A percentile compares a stretch with the other conserved stretches of the same genome.
phyloP scores from a whole-genome alignment of 768 basidiomycete species.

The Roridomyces roridus region DNA sequence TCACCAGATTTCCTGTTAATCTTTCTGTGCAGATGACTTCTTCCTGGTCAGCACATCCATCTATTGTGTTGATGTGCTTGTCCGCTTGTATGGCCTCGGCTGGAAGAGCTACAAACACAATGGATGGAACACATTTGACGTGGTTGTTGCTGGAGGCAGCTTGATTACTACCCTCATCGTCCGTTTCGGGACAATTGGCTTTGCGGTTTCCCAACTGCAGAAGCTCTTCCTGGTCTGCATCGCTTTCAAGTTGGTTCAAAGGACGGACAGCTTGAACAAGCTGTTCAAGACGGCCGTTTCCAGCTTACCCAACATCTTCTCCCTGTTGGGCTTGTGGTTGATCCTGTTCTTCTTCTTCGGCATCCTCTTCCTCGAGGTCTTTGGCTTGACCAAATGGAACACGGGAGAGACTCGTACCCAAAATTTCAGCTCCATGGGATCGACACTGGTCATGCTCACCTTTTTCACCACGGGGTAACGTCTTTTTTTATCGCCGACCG shows the following conservation, averaged over 20 bases:
- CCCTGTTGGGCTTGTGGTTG: constrained; percentile 86
- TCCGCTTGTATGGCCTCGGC: constrained; percentile 87
- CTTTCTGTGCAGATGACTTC: constrained; percentile 61
- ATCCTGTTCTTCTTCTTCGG: constrained; percentile 91
- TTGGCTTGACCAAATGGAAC: constrained; percentile 88
- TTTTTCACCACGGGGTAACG: constrained; percentile 92
- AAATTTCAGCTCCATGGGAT: constrained; percentile 84
- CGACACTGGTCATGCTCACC: constrained; percentile 85
- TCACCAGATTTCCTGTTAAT: constrained; percentile 4
- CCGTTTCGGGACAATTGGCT: constrained; percentile 56
- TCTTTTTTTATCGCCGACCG: not conserved
- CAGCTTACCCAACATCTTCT: constrained; percentile 85
- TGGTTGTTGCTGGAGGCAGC: constrained; percentile 80
- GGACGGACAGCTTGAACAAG: constrained; percentile 87
- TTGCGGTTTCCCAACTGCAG: constrained; percentile 70
- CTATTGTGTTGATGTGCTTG: constrained; percentile 76
- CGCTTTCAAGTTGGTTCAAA: constrained; percentile 92
- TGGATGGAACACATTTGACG: constrained; percentile 94
- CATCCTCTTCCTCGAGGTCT: constrained; percentile 88
- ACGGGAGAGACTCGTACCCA: constrained; percentile 67
- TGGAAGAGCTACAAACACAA: constrained; percentile 85
- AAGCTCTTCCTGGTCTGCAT: constrained; percentile 94
- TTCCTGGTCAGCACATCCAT: constrained; percentile 76
- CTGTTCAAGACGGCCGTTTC: constrained; percentile 97
- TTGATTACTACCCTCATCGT: constrained; percentile 83